Conservation (phyloP, 352 stramenopile species). For the Phytophthora podocarpi region DNA sequence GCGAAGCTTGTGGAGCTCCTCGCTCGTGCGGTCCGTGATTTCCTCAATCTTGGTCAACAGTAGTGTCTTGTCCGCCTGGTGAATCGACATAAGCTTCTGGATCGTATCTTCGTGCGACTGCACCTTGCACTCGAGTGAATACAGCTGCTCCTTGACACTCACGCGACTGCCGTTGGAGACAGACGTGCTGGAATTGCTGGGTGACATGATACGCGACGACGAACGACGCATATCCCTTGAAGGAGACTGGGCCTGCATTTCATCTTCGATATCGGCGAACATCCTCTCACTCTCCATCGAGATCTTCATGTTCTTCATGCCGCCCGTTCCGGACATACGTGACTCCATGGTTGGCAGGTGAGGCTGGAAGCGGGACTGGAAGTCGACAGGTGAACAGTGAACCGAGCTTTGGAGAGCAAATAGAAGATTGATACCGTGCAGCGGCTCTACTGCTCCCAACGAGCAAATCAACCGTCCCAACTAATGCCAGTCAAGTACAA, state of each 20-base stretch:
- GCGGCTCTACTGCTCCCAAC: constrained; percentile 17
- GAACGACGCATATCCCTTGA: constrained; percentile 63
- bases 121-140: constrained; percentile 78
- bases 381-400: constrained; percentile 3
- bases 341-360: constrained; percentile 53
- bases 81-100: constrained; percentile 84
- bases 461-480: neutral
- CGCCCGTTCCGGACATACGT: constrained; percentile 57
- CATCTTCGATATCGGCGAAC: constrained; percentile 80
- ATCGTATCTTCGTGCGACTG: constrained; percentile 85
- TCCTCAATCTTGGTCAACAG: constrained; percentile 84
- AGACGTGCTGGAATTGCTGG: constrained; percentile 52
- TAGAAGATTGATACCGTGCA: constrained; percentile 29
- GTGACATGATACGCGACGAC: constrained; percentile 66
- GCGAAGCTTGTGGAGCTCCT: constrained; percentile 78
- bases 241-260: constrained; percentile 54
- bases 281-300: constrained; percentile 82
- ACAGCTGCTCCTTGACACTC: constrained; percentile 84
- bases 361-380: neutral
- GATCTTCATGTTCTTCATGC: constrained; percentile 86
- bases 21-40: constrained; percentile 78
- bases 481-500: neutral
- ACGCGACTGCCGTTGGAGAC: constrained; percentile 41
- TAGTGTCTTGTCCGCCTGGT: constrained; percentile 78
- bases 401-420: constrained; percentile 25